Conservation (phyloP, 305 asterid genomes). For the Fraxinus xanthoxyloides region DNA sequence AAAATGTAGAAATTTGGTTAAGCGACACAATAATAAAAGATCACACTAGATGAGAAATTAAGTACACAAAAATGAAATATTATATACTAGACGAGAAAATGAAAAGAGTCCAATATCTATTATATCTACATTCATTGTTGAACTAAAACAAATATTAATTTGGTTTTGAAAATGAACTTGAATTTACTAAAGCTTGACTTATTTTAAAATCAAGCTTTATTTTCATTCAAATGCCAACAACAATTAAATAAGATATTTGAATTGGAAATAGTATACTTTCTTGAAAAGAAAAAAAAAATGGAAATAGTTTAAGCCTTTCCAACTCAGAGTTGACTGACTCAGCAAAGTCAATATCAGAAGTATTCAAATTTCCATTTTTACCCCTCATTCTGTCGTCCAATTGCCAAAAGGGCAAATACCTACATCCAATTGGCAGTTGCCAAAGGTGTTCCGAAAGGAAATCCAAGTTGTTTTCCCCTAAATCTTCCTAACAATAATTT, state of each 20-base stretch:
- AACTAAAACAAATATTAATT: not conserved
- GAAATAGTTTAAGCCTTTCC: not conserved
- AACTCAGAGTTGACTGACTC: not conserved
- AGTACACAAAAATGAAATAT: too few relatives aligned
- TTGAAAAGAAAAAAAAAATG: not conserved
- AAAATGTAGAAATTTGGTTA: not conserved
- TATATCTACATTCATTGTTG: not conserved
- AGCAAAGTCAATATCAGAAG: slow-evolving; percentile 8
- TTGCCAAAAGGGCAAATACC: slow-evolving; percentile 10
- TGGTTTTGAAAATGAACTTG: too few relatives aligned
- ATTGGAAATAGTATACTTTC: not conserved
- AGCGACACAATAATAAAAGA: too few relatives aligned
- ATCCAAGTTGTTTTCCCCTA: not conserved
- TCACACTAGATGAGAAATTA: too few relatives aligned
- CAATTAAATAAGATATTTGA: not conserved
- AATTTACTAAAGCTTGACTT: not conserved
- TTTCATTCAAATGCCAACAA: not conserved
- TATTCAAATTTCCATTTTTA: slow-evolving; percentile 26
- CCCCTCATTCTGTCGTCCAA: slow-evolving; percentile 16
- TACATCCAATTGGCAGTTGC: not conserved
- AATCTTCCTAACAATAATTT: not conserved
- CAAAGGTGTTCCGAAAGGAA: slow-evolving; percentile 20
- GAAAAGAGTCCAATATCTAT: too few relatives aligned
- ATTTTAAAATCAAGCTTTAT: not conserved
- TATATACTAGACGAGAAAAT: not conserved